These are phyloP conservation scores for Fusarium chlamydosporum DNA, from an alignment of 2,329 filamentous ascomycete genomes.

Conservation along the genomic window DNA sequence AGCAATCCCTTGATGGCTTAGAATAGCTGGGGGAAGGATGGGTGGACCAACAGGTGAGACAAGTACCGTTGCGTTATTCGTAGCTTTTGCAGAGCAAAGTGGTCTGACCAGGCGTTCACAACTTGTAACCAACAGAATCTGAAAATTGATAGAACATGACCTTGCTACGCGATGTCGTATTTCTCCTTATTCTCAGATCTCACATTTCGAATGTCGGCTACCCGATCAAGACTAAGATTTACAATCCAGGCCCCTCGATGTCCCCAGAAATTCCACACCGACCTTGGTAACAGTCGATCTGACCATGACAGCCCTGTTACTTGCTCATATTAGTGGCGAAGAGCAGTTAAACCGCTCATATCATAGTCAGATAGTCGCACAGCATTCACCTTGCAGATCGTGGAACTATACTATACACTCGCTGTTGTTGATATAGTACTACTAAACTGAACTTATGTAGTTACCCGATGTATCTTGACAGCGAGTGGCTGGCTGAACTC, in stretches of 20 bases:
- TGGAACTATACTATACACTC: neutral
- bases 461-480: neutral
- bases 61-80: neutral
- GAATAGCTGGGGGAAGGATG: neutral
- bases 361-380: neutral
- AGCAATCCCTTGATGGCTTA: slow-evolving; percentile 1
- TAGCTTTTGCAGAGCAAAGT: neutral
- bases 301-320: neutral
- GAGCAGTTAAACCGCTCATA: slow-evolving; percentile 4
- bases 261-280: neutral
- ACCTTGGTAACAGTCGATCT: neutral
- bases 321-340: neutral
- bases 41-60: neutral
- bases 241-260: neutral
- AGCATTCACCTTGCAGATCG: neutral
- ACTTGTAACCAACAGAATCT: neutral
- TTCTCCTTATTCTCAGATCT: neutral
- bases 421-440: neutral
- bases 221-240: neutral
- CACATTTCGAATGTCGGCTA: neutral
- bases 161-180: neutral
- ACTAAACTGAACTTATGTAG: neutral
- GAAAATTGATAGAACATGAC: neutral
- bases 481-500: neutral
- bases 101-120: neutral